Conservation (phyloP, 331 rosid species). For the Saraca asoca region DNA sequence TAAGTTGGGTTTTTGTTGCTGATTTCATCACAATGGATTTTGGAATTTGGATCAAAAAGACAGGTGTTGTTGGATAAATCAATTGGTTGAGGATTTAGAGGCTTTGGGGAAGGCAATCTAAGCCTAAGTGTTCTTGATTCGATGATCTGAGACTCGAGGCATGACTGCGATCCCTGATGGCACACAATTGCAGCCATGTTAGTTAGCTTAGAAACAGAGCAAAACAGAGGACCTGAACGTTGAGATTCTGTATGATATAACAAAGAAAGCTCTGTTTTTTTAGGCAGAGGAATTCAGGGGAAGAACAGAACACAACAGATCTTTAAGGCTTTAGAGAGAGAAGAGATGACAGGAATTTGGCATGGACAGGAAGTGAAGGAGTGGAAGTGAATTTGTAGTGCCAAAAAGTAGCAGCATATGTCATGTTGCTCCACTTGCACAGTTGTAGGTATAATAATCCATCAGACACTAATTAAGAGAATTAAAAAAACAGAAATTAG, state of each 20-base stretch:
- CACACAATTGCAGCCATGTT: conserved; percentile 76
- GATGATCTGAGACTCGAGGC: conserved; percentile 56
- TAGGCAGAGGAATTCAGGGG: too few species aligned
- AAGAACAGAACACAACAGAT: too few species aligned
- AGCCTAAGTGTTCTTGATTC: conserved; percentile 70
- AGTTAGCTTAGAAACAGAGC: too few species aligned
- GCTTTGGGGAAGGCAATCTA: conserved; percentile 46
- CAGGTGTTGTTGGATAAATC: conserved; percentile 47
- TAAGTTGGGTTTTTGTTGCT: conserved; percentile 4
- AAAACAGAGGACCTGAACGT: conserved; percentile 34
- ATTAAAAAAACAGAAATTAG: too few species aligned
- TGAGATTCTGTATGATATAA: too few species aligned
- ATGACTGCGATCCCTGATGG: conserved; percentile 53
- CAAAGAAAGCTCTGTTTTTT: too few species aligned
- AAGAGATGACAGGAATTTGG: conserved; percentile 17
- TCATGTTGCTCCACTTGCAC: too few species aligned
- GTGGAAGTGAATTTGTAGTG: conserved; percentile 69
- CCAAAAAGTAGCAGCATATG: conserved; percentile 39
- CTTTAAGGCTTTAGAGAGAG: too few species aligned
- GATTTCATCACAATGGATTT: conserved; percentile 29
- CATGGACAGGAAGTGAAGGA: conserved; percentile 49
- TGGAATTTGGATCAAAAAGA: conserved; percentile 40
- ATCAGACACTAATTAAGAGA: conserved; percentile 33
- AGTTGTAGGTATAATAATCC: not conserved
- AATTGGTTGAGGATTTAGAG: conserved; percentile 40